A percentile compares a stretch with the other conserved stretches of the same genome.
phyloP scores from a whole-genome alignment of 805 yeast genomes.

The Candida succiphila region DNA sequence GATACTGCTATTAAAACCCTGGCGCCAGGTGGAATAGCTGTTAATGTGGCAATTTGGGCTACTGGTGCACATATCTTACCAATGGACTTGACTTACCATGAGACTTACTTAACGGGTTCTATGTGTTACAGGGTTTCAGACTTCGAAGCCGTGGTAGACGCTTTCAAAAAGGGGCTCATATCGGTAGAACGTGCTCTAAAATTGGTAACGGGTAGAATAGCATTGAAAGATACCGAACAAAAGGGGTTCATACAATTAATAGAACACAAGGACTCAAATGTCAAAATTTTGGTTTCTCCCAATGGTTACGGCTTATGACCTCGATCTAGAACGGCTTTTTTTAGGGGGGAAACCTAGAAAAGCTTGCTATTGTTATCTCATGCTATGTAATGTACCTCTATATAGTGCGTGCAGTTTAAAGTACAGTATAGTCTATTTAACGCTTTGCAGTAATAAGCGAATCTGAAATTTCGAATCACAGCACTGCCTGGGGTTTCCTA shows the following conservation, averaged over 20 bases:
- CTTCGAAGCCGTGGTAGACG: constrained; percentile 44
- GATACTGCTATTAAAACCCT: constrained; percentile 40
- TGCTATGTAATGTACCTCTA: too few relatives aligned
- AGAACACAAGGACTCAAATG: constrained; percentile 42
- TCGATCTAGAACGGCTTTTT: too few relatives aligned
- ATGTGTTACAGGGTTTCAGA: constrained; percentile 51
- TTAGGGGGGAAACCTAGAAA: too few relatives aligned
- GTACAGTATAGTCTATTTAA: too few relatives aligned
- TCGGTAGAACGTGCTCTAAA: constrained; percentile 30
- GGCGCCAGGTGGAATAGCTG: constrained; percentile 45
- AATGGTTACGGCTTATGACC: background rate
- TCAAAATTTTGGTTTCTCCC: constrained; percentile 45
- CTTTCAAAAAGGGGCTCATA: constrained; percentile 37
- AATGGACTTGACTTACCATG: constrained; percentile 45
- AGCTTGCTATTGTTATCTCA: too few relatives aligned
- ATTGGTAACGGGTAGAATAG: constrained; percentile 45
- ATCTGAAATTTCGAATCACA: too few relatives aligned
- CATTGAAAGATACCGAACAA: constrained; percentile 39
- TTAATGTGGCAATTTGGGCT: constrained; percentile 61
- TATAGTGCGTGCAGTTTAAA: too few relatives aligned
- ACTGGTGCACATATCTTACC: constrained; percentile 39
- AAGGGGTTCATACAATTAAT: constrained; percentile 43
- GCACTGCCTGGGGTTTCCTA: too few relatives aligned
- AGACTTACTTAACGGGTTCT: constrained; percentile 48
- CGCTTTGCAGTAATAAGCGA: too few relatives aligned